phyloP scores from a whole-genome alignment of 2,329 filamentous ascomycete genomes.

The Xylaria arbuscula region DNA sequence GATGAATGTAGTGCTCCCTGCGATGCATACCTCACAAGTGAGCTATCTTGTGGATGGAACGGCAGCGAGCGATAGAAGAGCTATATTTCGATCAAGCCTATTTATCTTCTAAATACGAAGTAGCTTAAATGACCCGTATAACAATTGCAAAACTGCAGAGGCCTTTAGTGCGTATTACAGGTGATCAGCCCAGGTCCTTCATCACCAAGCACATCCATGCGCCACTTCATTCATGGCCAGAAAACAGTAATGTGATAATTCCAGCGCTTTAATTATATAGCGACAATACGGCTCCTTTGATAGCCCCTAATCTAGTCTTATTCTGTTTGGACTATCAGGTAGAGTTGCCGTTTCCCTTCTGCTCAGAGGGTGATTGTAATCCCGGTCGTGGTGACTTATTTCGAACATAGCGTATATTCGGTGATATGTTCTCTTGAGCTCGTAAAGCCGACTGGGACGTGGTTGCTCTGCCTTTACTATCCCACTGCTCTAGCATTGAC shows the following conservation, averaged over 20 bases:
- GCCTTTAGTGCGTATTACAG: background rate
- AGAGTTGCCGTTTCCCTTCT: background rate
- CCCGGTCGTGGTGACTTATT: background rate
- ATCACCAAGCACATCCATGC: background rate
- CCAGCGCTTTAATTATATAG: conserved; percentile 14
- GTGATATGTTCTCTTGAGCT: conserved; percentile 34
- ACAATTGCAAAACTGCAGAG: conserved; percentile 28
- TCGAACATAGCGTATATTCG: background rate
- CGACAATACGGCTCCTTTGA: conserved; percentile 1
- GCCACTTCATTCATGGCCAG: background rate
- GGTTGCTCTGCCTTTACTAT: conserved; percentile 36
- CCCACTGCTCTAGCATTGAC: conserved; percentile 60
- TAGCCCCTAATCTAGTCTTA: background rate
- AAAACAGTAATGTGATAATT: background rate
- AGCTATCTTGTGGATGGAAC: background rate
- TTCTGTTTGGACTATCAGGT: background rate
- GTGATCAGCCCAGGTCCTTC: background rate
- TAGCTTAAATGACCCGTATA: conserved; percentile 40
- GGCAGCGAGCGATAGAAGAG: background rate
- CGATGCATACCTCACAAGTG: background rate
- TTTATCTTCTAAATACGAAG: conserved; percentile 8
- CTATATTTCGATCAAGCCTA: background rate
- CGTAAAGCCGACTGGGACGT: conserved; percentile 32
- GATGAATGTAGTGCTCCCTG: too few species aligned
- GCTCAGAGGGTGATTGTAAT: background rate